Percentiles rank a stretch among this genome's conserved stretches.
These are phyloP conservation scores for Aspergillus sergii DNA, from an alignment of 2,329 filamentous ascomycete species.

Conservation along the genomic window DNA sequence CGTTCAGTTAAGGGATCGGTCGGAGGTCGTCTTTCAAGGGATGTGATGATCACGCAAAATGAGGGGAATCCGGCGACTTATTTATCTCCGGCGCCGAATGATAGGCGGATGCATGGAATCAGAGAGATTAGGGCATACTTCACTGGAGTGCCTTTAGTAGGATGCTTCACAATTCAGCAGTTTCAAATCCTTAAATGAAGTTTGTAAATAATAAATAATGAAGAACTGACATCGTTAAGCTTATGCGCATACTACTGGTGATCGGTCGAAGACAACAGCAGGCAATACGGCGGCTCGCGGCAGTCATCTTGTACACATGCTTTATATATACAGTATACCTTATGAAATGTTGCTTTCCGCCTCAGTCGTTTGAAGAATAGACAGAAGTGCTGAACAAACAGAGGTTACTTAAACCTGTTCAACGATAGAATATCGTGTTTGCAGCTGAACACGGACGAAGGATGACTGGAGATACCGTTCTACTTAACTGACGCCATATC, in stretches of 20 bases:
- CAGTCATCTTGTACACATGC: no score
- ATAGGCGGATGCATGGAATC: not conserved
- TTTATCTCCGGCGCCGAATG: not conserved
- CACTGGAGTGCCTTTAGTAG: no score
- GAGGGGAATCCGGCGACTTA: conserved; percentile 1
- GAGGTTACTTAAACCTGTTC: not conserved
- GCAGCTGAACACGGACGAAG: not conserved
- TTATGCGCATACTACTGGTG: no score
- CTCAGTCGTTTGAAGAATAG: not conserved
- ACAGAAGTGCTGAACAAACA: not conserved
- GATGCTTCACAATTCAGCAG: no score
- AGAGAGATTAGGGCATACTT: not conserved
- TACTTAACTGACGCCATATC: not conserved
- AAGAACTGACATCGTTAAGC: no score
- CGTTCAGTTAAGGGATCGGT: not conserved
- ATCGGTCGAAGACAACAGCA: no score
- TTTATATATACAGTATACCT: not conserved
- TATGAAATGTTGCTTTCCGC: not conserved
- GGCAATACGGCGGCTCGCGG: no score
- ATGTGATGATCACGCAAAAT: not conserved
- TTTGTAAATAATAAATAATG: no score
- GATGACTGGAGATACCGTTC: not conserved
- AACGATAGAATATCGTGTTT: not conserved
- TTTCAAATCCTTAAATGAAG: no score
- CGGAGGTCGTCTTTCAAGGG: not conserved